Conservation (phyloP, 805 yeast genomes). For the Wickerhamomyces rabaulensis region DNA sequence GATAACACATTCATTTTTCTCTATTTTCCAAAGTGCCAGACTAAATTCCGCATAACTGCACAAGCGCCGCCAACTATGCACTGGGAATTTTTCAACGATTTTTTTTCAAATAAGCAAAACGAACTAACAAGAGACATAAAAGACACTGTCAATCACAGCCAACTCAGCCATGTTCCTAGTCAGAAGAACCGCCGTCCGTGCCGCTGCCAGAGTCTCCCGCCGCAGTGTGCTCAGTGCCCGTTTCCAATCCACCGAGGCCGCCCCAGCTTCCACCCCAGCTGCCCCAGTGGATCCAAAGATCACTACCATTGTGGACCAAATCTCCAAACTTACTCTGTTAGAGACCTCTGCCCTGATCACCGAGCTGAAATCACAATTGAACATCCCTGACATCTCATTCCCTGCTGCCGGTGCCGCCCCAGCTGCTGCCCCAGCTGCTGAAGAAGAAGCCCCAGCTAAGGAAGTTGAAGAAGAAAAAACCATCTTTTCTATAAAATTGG, state of each 20-base stretch:
- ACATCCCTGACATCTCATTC: slow-evolving; percentile 89
- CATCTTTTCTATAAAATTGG: slow-evolving; percentile 86
- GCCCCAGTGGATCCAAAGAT: slow-evolving; percentile 84
- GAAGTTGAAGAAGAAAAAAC: slow-evolving; percentile 88
- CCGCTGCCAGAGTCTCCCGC: slow-evolving; percentile 3
- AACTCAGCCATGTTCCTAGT: background rate
- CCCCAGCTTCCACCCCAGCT: slow-evolving; percentile 48
- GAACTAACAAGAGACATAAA: too few relatives aligned
- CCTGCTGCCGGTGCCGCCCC: slow-evolving; percentile 65
- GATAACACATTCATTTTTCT: too few relatives aligned
- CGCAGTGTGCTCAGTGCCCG: slow-evolving; percentile 18
- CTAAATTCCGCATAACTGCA: background rate
- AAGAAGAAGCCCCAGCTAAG: slow-evolving; percentile 67
- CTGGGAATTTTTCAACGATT: too few relatives aligned
- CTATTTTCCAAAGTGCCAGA: background rate
- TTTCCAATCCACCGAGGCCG: slow-evolving; percentile 36
- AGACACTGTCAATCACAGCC: too few relatives aligned
- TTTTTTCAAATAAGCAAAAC: too few relatives aligned
- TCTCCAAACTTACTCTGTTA: slow-evolving; percentile 82
- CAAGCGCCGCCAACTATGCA: background rate
- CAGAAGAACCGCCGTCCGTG: slow-evolving; percentile 12
- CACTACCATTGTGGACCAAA: slow-evolving; percentile 80
- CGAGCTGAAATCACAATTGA: slow-evolving; percentile 74
- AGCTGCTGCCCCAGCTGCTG: slow-evolving; percentile 60
- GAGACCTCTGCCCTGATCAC: slow-evolving; percentile 87